A percentile compares a stretch with the other conserved stretches of the same genome.
Conservation (phyloP, 2,329 filamentous ascomycete genomes). For the Penicillium crustosum region DNA sequence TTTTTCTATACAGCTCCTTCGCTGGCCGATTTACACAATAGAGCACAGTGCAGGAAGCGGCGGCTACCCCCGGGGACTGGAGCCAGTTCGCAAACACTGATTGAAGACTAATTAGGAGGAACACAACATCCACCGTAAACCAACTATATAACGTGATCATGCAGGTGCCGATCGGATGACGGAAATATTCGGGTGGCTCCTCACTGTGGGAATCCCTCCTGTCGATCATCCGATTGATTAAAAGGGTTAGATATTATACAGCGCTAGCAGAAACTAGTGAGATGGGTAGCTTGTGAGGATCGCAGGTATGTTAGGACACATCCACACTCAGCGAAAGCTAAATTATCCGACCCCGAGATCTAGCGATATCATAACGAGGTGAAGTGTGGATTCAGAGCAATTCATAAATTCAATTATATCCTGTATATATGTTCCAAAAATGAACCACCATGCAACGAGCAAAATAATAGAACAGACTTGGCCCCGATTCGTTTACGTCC, state of each 20-base stretch:
- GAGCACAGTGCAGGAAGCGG: background rate
- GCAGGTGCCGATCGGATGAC: background rate
- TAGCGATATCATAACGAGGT: background rate
- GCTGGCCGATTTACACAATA: background rate
- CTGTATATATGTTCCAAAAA: constrained; percentile 1
- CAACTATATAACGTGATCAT: background rate
- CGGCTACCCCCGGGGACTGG: background rate
- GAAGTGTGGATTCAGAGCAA: background rate
- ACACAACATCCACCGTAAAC: background rate
- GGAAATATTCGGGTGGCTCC: background rate
- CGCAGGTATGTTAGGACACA: background rate
- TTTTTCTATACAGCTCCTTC: background rate
- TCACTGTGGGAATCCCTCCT: background rate
- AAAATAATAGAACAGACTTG: background rate
- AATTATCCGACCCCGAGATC: background rate
- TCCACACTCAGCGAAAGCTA: background rate
- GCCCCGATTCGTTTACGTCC: constrained; percentile 4
- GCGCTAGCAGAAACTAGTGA: background rate
- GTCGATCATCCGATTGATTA: background rate
- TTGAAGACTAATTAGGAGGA: background rate
- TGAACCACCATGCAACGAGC: background rate
- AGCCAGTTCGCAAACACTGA: background rate
- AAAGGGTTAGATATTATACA: background rate
- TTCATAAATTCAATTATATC: background rate
- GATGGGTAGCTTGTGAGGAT: background rate